phyloP scores from a whole-genome alignment of 2,329 filamentous ascomycete species.

The Sphaerostilbella broomeana region DNA sequence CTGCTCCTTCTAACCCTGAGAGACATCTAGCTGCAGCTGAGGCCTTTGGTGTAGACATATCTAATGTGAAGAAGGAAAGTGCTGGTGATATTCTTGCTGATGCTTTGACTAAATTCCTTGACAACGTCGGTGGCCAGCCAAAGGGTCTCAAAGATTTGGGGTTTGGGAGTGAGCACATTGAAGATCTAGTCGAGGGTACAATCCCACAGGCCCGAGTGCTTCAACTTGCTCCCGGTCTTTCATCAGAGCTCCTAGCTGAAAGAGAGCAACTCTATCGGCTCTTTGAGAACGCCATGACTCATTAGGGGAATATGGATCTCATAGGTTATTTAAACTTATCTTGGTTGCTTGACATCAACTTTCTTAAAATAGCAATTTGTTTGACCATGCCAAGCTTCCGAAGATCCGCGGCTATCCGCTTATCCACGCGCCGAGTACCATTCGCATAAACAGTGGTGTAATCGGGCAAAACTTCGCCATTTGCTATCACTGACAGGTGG shows the following conservation, averaged over 20 bases:
- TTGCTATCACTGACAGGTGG: constrained; percentile 51
- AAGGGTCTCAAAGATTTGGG: constrained; percentile 77
- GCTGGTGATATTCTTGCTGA: constrained; percentile 85
- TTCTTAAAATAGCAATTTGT: constrained; percentile 61
- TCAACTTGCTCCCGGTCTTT: constrained; percentile 81
- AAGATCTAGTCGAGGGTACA: constrained; percentile 84
- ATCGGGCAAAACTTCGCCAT: constrained; percentile 55
- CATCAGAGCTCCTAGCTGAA: constrained; percentile 61
- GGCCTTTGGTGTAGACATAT: constrained; percentile 83
- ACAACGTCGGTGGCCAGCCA: constrained; percentile 83
- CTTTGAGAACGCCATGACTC: constrained; percentile 55
- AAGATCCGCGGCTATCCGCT: constrained; percentile 53
- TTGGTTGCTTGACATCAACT: constrained; percentile 59
- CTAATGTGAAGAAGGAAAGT: constrained; percentile 78
- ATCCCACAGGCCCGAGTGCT: constrained; percentile 86
- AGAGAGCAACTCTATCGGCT: constrained; percentile 63
- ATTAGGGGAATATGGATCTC: constrained; percentile 18
- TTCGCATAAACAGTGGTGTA: constrained; percentile 64
- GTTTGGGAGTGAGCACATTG: constrained; percentile 68
- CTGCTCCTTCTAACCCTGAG: constrained; percentile 82
- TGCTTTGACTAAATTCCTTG: constrained; percentile 73
- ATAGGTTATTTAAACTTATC: constrained; percentile 37
- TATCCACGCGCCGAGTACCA: constrained; percentile 52
- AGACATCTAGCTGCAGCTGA: constrained; percentile 86
- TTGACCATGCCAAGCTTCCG: constrained; percentile 58